These are phyloP conservation scores for Oidiodendron maius DNA, from an alignment of 495 filamentous ascomycete species.

Conservation along the genomic window DNA sequence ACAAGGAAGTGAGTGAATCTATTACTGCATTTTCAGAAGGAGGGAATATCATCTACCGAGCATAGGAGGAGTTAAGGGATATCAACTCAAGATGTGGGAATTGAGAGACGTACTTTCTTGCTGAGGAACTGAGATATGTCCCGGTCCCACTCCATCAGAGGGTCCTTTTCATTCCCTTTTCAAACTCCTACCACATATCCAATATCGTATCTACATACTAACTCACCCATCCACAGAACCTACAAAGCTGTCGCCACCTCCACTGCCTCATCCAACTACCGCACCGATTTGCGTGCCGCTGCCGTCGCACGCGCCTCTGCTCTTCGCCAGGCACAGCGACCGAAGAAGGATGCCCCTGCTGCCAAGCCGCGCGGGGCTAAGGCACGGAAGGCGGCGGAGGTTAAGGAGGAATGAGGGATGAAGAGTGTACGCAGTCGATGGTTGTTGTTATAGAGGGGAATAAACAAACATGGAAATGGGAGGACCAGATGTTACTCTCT, in stretches of 20 bases:
- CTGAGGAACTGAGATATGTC: too few species aligned
- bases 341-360: conserved; percentile 68
- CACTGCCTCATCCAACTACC: conserved; percentile 77
- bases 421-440: too few species aligned
- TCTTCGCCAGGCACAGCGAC: conserved; percentile 70
- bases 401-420: conserved; percentile 20
- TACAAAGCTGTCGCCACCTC: conserved; percentile 77
- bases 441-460: too few species aligned
- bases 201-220: conserved; percentile 3
- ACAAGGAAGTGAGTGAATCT: conserved; percentile 68
- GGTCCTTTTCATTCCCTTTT: too few species aligned
- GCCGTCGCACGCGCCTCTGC: conserved; percentile 86
- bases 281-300: conserved; percentile 77
- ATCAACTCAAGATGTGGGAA: too few species aligned
- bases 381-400: conserved; percentile 63
- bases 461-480: too few species aligned
- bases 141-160: too few species aligned
- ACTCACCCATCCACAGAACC: conserved; percentile 52
- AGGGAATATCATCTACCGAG: too few species aligned
- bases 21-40: too few species aligned
- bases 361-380: conserved; percentile 73
- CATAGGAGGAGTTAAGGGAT: too few species aligned
- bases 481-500: too few species aligned
- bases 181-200: conserved; percentile 13
- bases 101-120: too few species aligned